Percentiles rank a stretch among this genome's conserved stretches.
phyloP scores from a whole-genome alignment of 106 monocot genomes.

The Xerophyta viscosa region DNA sequence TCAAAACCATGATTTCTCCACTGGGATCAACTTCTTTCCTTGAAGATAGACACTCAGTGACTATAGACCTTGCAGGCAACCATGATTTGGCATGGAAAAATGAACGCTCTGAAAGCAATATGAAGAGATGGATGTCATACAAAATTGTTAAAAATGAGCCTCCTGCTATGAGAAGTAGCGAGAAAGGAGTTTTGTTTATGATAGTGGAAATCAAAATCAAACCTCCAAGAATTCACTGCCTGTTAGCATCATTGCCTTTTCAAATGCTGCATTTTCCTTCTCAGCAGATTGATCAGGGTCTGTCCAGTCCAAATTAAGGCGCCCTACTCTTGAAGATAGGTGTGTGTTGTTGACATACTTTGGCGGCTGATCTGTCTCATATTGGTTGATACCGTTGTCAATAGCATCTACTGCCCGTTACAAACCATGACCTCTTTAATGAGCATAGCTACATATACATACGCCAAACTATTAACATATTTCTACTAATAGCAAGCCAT shows the following conservation, averaged over 20 bases:
- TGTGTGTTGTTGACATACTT: slow-evolving; percentile 79
- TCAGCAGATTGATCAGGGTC: slow-evolving; percentile 88
- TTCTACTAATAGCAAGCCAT: no score
- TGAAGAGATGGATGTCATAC: no score
- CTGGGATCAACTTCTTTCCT: slow-evolving; percentile 8
- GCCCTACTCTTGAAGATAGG: slow-evolving; percentile 76
- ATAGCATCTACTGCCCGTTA: slow-evolving; percentile 87
- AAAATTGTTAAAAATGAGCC: no score
- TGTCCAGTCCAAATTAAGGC: slow-evolving; percentile 83
- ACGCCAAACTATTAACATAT: no score
- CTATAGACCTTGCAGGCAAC: slow-evolving; percentile 16
- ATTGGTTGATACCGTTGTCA: slow-evolving; percentile 94
- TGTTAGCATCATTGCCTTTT: slow-evolving; percentile 71
- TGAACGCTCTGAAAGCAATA: slow-evolving; percentile 5
- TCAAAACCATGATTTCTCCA: slow-evolving; percentile 14
- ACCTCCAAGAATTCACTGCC: slow-evolving; percentile 95
- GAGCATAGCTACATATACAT: no score
- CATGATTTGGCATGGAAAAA: slow-evolving; percentile 12
- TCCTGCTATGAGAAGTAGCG: no score
- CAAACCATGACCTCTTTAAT: no score
- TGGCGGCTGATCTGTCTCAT: slow-evolving; percentile 73
- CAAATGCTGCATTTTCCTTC: slow-evolving; percentile 94
- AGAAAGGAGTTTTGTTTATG: no score
- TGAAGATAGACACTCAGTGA: slow-evolving; percentile 7
- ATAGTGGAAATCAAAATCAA: no score